Percentiles rank a stretch among this genome's conserved stretches.
These are phyloP conservation scores for Fusarium torreyae DNA, from an alignment of 2,329 filamentous ascomycete species.

Conservation along the genomic window DNA sequence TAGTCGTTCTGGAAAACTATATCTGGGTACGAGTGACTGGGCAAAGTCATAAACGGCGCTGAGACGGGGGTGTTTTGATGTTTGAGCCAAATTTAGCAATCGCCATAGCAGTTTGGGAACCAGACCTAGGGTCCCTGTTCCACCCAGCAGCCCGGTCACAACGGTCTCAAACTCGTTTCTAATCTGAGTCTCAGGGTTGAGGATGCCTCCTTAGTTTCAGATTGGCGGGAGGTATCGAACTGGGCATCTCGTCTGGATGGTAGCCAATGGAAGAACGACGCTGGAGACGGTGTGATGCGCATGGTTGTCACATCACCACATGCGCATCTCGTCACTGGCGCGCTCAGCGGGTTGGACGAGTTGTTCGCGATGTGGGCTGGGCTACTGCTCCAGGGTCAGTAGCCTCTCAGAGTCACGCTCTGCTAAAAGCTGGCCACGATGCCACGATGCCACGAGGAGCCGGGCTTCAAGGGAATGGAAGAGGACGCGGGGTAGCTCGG, in stretches of 20 bases:
- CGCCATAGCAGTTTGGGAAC: constrained; percentile 38
- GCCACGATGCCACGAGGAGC: constrained; percentile 38
- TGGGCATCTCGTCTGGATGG: constrained; percentile 28
- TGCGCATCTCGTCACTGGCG: constrained; percentile 51
- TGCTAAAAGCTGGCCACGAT: constrained; percentile 23
- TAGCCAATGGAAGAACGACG: constrained; percentile 41
- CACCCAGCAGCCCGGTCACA: constrained; percentile 46
- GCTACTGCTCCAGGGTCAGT: constrained; percentile 4
- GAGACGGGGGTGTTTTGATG: constrained; percentile 5
- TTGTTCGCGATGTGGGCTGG: constrained; percentile 29
- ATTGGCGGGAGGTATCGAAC: constrained; percentile 43
- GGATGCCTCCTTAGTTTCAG: constrained; percentile 45
- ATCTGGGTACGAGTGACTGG: constrained; percentile 28
- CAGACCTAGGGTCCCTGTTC: constrained; percentile 34
- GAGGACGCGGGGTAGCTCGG: constrained; percentile 35
- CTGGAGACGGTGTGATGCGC: constrained; percentile 49
- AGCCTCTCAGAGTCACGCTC: constrained; percentile 24
- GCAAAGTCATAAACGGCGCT: constrained; percentile 2
- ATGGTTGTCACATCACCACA: constrained; percentile 51
- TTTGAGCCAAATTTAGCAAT: constrained; percentile 48
- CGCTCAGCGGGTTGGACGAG: constrained; percentile 42
- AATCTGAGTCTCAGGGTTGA: constrained; percentile 45
- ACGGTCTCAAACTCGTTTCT: constrained; percentile 48
- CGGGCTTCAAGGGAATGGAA: constrained; percentile 12
- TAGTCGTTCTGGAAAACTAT: constrained; percentile 29